Percentiles rank a stretch among this genome's conserved stretches.
phyloP scores from a whole-genome alignment of 306 rosid species.

The Dryas alaskensis region DNA sequence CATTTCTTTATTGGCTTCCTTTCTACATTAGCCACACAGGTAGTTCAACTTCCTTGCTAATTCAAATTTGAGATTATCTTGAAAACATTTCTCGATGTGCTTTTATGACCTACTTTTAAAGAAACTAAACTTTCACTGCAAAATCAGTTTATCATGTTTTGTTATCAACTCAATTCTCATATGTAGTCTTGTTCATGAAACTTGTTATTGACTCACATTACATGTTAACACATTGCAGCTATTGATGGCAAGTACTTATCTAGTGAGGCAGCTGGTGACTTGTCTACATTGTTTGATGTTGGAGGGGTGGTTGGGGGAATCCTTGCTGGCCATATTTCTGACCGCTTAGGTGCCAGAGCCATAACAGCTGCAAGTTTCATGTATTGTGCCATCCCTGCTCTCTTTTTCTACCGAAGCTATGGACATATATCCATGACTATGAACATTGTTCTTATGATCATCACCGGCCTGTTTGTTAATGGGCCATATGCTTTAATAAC shows the following conservation, averaged over 20 bases:
- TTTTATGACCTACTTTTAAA: no score
- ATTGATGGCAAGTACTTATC: constrained; percentile 84
- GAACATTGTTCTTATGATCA: constrained; percentile 65
- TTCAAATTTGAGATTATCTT: neutral
- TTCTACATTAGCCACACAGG: constrained; percentile 94
- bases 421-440: constrained; percentile 62
- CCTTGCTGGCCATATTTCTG: constrained; percentile 92
- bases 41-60: constrained; percentile 21
- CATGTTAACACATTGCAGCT: constrained; percentile 47
- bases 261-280: constrained; percentile 64
- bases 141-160: neutral
- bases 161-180: no score
- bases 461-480: constrained; percentile 90
- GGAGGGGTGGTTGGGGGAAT: constrained; percentile 97
- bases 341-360: constrained; percentile 83
- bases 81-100: neutral
- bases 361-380: constrained; percentile 98
- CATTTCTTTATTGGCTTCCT: constrained; percentile 98
- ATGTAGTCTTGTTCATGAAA: neutral
- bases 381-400: constrained; percentile 97
- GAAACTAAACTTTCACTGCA: neutral
- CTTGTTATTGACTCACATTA: neutral
- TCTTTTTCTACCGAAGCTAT: constrained; percentile 72
- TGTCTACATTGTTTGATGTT: constrained; percentile 89
- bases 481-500: constrained; percentile 98